Conservation (phyloP, 163 green algal species). For the Scenedesmus sp. region DNA sequence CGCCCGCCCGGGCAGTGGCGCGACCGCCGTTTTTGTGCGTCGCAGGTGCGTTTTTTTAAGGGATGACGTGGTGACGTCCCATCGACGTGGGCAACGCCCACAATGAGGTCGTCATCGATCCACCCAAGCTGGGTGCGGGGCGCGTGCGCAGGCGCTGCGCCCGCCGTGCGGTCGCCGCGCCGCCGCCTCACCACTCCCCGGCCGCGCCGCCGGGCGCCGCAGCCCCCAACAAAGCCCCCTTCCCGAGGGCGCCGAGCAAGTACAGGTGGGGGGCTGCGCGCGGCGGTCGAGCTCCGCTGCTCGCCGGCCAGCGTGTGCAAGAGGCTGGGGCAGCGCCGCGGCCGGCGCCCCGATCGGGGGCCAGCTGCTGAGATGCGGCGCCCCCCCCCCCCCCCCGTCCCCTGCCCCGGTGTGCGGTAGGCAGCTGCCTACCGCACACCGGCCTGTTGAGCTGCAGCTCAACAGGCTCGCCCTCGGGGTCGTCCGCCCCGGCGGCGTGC, state of each 20-base stretch:
- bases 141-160: no score
- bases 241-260: no score
- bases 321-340: background rate
- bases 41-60: slow-evolving; percentile 62
- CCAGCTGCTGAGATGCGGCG: background rate
- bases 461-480: slow-evolving; percentile 85
- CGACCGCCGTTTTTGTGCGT: no score
- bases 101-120: slow-evolving; percentile 93
- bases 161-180: no score
- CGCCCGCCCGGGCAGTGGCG: no score
- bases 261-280: no score
- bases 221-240: no score
- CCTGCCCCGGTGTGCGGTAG: slow-evolving; percentile 42
- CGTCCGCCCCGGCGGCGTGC: slow-evolving; percentile 80
- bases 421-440: slow-evolving; percentile 79
- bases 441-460: no score
- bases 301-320: background rate
- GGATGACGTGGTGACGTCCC: slow-evolving; percentile 72
- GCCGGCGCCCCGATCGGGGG: background rate
- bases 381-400: background rate
- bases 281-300: background rate
- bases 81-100: slow-evolving; percentile 61
- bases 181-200: no score
- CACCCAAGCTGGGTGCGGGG: slow-evolving; percentile 85
- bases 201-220: no score